Base-by-base conservation (phyloP, 495 filamentous ascomycete species). In the Echria macrotheca region DNA sequence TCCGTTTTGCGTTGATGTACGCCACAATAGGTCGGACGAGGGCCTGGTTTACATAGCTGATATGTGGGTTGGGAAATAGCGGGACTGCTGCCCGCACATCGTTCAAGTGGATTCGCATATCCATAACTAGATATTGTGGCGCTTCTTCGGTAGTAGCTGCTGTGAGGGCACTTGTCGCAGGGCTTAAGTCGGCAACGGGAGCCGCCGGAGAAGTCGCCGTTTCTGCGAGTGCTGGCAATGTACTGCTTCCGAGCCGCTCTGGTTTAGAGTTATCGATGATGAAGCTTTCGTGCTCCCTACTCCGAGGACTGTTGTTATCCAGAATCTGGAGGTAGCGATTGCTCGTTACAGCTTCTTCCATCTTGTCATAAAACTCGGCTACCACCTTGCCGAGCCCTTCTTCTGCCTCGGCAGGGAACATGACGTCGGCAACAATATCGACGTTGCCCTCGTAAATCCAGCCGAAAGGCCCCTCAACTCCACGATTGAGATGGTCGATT, bases 401-500 rank as follows among this genome's bases (percentile, higher is more conserved):
- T 41, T 95, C 85, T 33, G 81, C 81, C 23, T 96, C 93, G 2
- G 80, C 76, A 3, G 93, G 93, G 52, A 98, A 84, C 81, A 93
- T 87, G 45, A 97, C 81, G 55, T 98, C 94, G 5, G 94, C 87
- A 14, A 96, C 85, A 46, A 98, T 95, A 61, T 98, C 94, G 31
- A 98, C 93, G 44, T 87, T 91, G 6, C 93, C 93, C 65, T 95
- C 86, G 58, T 91, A 83, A 31, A 98, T 98, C 93, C 93, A 98
- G 0, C 88, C 91, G 63, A 98, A 97, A 0, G 91, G 93, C 0
- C 93, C 94, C 53, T 93, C 82, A 4, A 96, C 85, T 24, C 93
- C 91, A 26, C 89, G 84, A 59, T 98, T 98, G 2, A 98, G 74
- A 64, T 98, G 93, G 59, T 96, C 91, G 46, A 98, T 95, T 58